A percentile compares a stretch with the other conserved stretches of the same genome.
Evolutionary conservation across 164 flowering plant genomes (phyloP).

Genomic region (Aristolochia contorta): DNA sequence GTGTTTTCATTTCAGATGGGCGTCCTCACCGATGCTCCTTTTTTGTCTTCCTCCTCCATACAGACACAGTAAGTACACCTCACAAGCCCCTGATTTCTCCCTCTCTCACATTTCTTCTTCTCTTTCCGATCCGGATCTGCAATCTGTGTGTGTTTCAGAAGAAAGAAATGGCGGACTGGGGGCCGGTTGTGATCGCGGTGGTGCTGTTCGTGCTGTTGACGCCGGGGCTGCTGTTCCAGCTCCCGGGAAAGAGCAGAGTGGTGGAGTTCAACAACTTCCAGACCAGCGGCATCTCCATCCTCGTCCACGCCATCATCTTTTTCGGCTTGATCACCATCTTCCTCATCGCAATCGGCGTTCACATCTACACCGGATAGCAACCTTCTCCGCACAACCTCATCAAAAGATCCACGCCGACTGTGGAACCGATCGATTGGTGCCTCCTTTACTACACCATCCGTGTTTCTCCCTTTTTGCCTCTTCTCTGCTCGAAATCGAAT

Average conservation of each 20-base stretch:
- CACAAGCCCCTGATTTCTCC: too few relatives aligned
- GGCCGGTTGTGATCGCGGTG: conserved; percentile 49
- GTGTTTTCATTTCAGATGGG: too few relatives aligned
- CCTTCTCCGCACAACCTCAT: too few relatives aligned
- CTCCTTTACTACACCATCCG: too few relatives aligned
- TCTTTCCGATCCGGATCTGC: too few relatives aligned
- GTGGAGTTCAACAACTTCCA: conserved; percentile 49
- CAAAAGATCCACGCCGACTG: too few relatives aligned
- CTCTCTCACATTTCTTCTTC: too few relatives aligned
- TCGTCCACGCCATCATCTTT: conserved; percentile 49
- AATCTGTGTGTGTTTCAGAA: too few relatives aligned
- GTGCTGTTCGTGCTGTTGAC: conserved; percentile 53
- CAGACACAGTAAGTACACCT: too few relatives aligned
- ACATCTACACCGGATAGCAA: conserved; percentile 30
- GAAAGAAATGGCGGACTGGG: conserved; percentile 73
- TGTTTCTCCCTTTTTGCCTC: too few relatives aligned
- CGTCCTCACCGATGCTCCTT: not conserved
- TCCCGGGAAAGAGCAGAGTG: conserved; percentile 38
- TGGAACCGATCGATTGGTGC: too few relatives aligned
- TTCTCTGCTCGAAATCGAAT: too few relatives aligned
- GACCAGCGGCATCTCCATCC: conserved; percentile 49
- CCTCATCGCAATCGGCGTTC: conserved; percentile 36
- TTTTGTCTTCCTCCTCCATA: not conserved
- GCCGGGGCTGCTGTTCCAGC: conserved; percentile 57
- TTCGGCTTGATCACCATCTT: conserved; percentile 53